These are phyloP conservation scores for Kwoniella pini DNA, from an alignment of 768 basidiomycete species.

Conservation along the genomic window DNA sequence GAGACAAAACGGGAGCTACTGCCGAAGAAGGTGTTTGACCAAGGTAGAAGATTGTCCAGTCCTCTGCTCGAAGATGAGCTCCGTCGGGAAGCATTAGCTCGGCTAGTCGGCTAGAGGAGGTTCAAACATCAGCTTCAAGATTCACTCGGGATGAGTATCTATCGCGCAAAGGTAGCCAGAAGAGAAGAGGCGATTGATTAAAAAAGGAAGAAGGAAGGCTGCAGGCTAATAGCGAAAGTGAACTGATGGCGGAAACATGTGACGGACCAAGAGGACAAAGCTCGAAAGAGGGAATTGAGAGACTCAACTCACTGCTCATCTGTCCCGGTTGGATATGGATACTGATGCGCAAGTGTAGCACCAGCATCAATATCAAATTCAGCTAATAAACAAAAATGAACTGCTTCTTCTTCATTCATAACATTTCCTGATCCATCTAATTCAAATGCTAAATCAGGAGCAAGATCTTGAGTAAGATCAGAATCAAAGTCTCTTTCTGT, in stretches of 20 bases:
- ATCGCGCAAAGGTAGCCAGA: too few species aligned
- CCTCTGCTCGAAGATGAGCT: slow-evolving; percentile 88
- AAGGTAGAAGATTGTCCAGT: slow-evolving; percentile 98
- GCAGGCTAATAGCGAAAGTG: too few species aligned
- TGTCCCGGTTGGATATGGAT: slow-evolving; percentile 88
- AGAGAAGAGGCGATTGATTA: too few species aligned
- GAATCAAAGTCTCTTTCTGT: slow-evolving; percentile 24
- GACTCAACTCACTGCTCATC: slow-evolving; percentile 92
- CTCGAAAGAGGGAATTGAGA: too few species aligned
- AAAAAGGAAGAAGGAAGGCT: too few species aligned
- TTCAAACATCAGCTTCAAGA: neutral
- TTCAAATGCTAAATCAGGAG: neutral
- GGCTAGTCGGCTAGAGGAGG: slow-evolving; percentile 71
- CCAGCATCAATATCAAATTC: slow-evolving; percentile 98
- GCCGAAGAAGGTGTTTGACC: slow-evolving; percentile 90
- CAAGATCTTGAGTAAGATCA: slow-evolving; percentile 17
- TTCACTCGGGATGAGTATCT: too few species aligned
- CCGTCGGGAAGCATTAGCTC: slow-evolving; percentile 99
- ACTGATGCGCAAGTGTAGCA: slow-evolving; percentile 90
- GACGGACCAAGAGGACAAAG: too few species aligned
- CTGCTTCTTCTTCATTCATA: slow-evolving; percentile 48
- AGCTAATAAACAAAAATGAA: slow-evolving; percentile 89
- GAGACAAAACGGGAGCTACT: slow-evolving; percentile 75
- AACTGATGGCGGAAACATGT: too few species aligned
- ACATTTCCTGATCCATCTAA: slow-evolving; percentile 1